Conservation (phyloP, 306 rosid species). For the Alnus glutinosa region DNA sequence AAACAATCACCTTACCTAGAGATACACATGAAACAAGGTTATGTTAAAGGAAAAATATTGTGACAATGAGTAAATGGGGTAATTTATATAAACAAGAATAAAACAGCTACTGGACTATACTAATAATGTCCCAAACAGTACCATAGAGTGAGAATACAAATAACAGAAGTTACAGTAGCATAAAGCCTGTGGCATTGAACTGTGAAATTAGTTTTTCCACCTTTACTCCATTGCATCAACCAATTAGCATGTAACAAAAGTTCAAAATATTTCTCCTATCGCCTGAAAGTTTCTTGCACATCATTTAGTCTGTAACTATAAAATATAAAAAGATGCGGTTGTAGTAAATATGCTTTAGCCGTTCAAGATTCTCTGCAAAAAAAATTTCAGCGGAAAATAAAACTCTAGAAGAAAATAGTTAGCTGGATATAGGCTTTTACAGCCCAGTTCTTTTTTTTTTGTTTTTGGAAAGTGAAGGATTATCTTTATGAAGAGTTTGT, state of each 20-base stretch:
- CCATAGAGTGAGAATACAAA: conserved; percentile 1
- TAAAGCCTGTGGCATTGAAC: background rate
- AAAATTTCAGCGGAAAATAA: background rate
- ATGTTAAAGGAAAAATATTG: conserved; percentile 10
- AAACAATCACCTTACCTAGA: conserved; percentile 10
- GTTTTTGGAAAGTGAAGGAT: background rate
- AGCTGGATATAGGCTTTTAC: background rate
- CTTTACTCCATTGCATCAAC: background rate
- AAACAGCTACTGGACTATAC: conserved; percentile 7
- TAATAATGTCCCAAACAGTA: conserved; percentile 12
- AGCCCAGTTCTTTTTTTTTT: background rate
- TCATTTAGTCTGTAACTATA: background rate
- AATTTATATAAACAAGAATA: conserved; percentile 7
- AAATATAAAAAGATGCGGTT: background rate
- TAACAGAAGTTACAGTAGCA: conserved; percentile 8
- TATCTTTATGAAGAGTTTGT: background rate
- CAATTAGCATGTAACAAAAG: background rate
- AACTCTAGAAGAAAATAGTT: background rate
- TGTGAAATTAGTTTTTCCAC: background rate
- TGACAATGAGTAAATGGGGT: conserved; percentile 2
- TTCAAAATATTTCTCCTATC: background rate
- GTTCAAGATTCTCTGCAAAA: background rate
- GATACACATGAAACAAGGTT: background rate
- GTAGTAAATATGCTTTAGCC: background rate
- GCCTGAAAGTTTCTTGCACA: background rate